Conservation (phyloP, 192 early-diverging fungal species). For the Coemansia sp. region DNA sequence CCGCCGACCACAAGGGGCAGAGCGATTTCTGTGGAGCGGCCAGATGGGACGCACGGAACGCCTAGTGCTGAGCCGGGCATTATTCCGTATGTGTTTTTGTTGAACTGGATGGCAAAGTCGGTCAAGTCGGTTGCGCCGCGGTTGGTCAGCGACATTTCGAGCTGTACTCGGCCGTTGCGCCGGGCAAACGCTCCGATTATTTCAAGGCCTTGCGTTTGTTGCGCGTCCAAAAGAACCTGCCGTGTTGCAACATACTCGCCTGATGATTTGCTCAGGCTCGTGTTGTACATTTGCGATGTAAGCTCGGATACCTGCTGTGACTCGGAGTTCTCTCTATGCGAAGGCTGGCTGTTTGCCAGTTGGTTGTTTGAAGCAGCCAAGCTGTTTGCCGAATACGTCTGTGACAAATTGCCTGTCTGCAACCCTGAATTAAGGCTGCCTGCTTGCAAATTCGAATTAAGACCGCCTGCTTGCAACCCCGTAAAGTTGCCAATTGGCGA, state of each 20-base stretch:
- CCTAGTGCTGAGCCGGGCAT: conserved; percentile 54
- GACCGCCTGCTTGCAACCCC: no score
- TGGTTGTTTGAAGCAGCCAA: no score
- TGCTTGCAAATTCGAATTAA: background rate
- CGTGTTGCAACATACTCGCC: conserved; percentile 47
- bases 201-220: conserved; percentile 56
- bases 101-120: conserved; percentile 77
- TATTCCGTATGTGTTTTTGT: conserved; percentile 75
- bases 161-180: conserved; percentile 58
- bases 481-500: conserved; percentile 6
- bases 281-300: conserved; percentile 42
- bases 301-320: conserved; percentile 33
- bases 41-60: conserved; percentile 45
- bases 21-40: conserved; percentile 43
- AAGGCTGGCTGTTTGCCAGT: no score
- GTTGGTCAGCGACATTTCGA: conserved; percentile 69
- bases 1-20: conserved; percentile 60
- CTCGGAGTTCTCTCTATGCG: conserved; percentile 8
- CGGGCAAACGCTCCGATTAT: conserved; percentile 60
- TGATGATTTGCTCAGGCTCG: conserved; percentile 14
- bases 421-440: background rate
- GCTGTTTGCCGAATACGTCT: background rate
- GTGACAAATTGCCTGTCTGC: background rate
- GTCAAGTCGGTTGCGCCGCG: conserved; percentile 49
- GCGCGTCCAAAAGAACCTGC: conserved; percentile 49